Base-by-base conservation (phyloP, 345 rosid genomes). In the Clarkia xantiana region DNA sequence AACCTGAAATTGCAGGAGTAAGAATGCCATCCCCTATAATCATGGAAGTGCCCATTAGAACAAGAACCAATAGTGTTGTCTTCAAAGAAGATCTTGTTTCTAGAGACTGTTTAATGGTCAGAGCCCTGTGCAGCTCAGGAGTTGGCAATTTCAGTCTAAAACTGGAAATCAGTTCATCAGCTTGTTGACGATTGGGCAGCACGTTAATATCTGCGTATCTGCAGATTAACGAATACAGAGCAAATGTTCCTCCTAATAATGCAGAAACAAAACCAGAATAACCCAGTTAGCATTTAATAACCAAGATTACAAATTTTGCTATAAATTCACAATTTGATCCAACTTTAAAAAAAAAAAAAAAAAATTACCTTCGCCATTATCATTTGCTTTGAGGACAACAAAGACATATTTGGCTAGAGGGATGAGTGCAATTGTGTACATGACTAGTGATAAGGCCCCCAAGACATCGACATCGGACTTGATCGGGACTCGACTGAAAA, bases 201-300 rank as follows among this genome's bases (percentile, higher is more conserved):
- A 73, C 72, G 68, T 69, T 86, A 18, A 91, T 84, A 62, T 83
- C 80, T 4, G 94, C 98, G 66, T 91, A 83, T 71, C 98, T 79
- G 72, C 81, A 71, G 61, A 86, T 83, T 48, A 91, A 65, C 0
- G 98, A 91, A 65, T 81, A 91, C 53, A 86, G 61, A 10, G 98
- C 98, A 81, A 91, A 91, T 20, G 98, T 91, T 34, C 98, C 98
- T 58, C 98, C 98, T 91, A 63, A 70, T 74, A 69, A n/a, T n/a
- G n/a, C n/a, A n/a, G n/a, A n/a, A 36, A 63, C 48, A 62, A 67
- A 36, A 53, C 14, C 47, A 49, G 13, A 43, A 47, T 18, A 17
- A 20, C 25, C 70, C 50, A 56, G 55, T 0, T 15, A 1, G 9
- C 4, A 10, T 11, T 10, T 25, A 20, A 6, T 40, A 10, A 15